Conservation (phyloP, 179 eudicot genomes). For the Monotropa hypopitys region DNA sequence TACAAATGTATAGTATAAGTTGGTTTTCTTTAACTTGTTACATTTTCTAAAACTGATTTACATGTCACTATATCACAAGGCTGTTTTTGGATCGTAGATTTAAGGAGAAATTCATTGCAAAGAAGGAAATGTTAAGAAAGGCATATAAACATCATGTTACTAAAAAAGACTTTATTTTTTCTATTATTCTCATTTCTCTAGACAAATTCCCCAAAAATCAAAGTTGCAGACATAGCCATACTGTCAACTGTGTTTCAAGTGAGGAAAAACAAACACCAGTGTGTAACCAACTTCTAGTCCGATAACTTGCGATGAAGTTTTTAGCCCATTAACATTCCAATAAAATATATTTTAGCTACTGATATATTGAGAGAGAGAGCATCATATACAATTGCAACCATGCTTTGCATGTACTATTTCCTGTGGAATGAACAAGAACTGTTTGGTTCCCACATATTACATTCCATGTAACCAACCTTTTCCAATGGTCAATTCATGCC, state of each 20-base stretch:
- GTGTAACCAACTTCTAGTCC: neutral
- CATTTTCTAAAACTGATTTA: too few species aligned
- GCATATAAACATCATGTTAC: neutral
- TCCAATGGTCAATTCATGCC: neutral
- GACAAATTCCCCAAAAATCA: neutral
- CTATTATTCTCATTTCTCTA: neutral
- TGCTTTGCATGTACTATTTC: neutral
- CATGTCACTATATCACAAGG: too few species aligned
- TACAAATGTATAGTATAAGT: too few species aligned
- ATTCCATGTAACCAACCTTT: neutral
- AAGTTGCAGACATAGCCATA: neutral
- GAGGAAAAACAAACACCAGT: neutral
- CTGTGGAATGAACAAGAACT: neutral
- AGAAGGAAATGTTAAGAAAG: neutral
- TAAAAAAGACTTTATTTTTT: neutral
- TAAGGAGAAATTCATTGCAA: neutral
- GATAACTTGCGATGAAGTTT: neutral
- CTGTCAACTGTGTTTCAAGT: neutral
- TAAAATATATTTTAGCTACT: neutral
- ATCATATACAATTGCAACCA: neutral
- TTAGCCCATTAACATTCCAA: neutral
- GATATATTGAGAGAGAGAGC: neutral
- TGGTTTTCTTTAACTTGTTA: too few species aligned
- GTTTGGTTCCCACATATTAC: neutral
- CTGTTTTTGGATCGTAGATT: constrained; percentile 8